phyloP scores from a whole-genome alignment of 1,284 basidiomycete species.

The Hemileia vastatrix region DNA sequence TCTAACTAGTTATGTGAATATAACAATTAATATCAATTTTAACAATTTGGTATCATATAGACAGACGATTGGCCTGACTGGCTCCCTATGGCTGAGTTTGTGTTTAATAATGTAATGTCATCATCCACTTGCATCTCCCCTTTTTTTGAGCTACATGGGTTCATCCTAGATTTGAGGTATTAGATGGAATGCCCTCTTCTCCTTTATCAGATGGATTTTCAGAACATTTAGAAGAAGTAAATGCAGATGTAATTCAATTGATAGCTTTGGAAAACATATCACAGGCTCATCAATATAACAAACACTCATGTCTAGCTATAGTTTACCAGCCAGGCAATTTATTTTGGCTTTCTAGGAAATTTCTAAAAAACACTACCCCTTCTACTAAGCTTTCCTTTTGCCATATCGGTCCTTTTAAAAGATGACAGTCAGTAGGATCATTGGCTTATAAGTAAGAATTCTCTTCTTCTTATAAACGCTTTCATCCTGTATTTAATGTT shows the following conservation, averaged over 20 bases:
- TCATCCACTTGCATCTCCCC: conserved; percentile 42
- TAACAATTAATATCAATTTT: conserved; percentile 20
- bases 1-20: conserved; percentile 3
- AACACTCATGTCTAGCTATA: too few species aligned
- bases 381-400: conserved; percentile 1
- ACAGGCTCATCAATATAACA: background rate
- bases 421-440: background rate
- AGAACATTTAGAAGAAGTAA: background rate
- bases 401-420: background rate
- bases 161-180: conserved; percentile 30
- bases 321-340: background rate
- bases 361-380: background rate
- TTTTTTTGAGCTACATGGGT: conserved; percentile 48
- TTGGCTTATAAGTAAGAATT: background rate
- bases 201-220: background rate
- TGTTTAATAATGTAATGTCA: conserved; percentile 39
- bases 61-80: conserved; percentile 31
- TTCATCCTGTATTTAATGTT: conserved; percentile 14
- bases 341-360: background rate
- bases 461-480: background rate
- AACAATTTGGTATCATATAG: conserved; percentile 24
- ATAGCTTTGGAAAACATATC: background rate
- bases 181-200: background rate
- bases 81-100: conserved; percentile 40
- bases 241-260: background rate